Base-by-base conservation (phyloP, 331 rosid species). In the Cydonia oblonga region DNA sequence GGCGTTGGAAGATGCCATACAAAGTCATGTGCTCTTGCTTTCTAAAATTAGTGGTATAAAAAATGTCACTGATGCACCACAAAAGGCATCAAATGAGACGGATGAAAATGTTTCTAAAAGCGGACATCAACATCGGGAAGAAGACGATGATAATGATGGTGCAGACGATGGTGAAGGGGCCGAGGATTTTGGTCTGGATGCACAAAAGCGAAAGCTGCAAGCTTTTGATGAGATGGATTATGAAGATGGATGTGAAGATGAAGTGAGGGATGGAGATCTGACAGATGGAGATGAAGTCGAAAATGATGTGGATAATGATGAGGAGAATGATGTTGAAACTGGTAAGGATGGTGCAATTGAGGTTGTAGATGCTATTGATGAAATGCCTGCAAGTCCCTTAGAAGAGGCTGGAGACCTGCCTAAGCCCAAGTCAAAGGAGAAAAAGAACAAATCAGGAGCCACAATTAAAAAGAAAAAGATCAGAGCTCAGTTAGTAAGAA, bases 151-250 rank as follows among this genome's bases (percentile, higher is more conserved):
- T 25, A 87, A 73, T 63, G 92, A 76, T 3, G 86, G 76, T 2
- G 86, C 71, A 15, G 84, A 63, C 30, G 90, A 60, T 44, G 86
- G 20, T 2, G 97, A 81, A 59, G 98, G 64, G 57, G 77, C 68
- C 26, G 97, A 91, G 54, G 97, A 95, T 84, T 88, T 89, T 71
- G 99, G 89, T 66, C 68, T 73, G 66, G 96, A 91, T 80, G 88
- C 87, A 15, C 90, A 85, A 58, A 95, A 89, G 77, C 86, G 79
- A 74, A 91, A 85, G 76, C 89, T 62, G 22, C 96, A 83, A 80
- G 88, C 69, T 68, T 83, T 38, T 40, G 97, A 91, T 81, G 96
- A 91, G 87, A 79, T 95, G 85, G 98, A 95, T 79, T 91, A 95
- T 58, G 98, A 91, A 49, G 98, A 87, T 72, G 88, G 75, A 80